phyloP scores from a whole-genome alignment of 306 rosid species.

The Gastrolobium villosum region DNA sequence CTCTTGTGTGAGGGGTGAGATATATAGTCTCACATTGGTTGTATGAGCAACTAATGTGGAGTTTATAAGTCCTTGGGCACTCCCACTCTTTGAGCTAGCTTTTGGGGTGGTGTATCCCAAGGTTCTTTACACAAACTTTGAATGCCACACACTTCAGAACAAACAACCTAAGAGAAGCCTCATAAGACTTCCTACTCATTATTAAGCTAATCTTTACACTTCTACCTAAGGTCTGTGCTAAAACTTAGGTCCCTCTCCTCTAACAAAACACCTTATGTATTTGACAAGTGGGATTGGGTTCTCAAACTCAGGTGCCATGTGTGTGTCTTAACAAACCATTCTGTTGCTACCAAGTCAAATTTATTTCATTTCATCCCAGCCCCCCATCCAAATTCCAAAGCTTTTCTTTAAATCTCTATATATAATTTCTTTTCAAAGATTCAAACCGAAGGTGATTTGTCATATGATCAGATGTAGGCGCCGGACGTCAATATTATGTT shows the following conservation, averaged over 20 bases:
- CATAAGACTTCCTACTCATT: neutral
- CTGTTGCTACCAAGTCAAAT: neutral
- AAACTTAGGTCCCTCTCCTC: neutral
- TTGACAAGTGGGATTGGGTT: slow-evolving; percentile 17
- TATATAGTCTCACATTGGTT: no score
- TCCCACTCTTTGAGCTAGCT: no score
- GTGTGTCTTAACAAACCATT: neutral
- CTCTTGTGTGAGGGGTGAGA: no score
- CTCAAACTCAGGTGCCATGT: slow-evolving; percentile 20
- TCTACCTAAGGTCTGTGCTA: neutral
- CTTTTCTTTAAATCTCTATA: neutral
- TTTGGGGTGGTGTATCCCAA: no score
- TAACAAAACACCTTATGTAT: neutral
- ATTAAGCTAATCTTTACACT: neutral
- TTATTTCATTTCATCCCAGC: slow-evolving; percentile 21
- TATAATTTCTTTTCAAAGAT: slow-evolving; percentile 8
- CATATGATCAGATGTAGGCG: slow-evolving; percentile 12
- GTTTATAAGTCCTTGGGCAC: no score
- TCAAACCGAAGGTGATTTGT: neutral
- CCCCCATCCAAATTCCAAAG: neutral
- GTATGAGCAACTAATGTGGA: no score
- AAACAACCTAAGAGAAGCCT: slow-evolving; percentile 11
- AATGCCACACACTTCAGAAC: slow-evolving; percentile 1
- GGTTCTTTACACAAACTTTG: no score
- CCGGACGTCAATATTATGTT: neutral